phyloP scores from a whole-genome alignment of 768 basidiomycete genomes.

The Collybiopsis luxurians region DNA sequence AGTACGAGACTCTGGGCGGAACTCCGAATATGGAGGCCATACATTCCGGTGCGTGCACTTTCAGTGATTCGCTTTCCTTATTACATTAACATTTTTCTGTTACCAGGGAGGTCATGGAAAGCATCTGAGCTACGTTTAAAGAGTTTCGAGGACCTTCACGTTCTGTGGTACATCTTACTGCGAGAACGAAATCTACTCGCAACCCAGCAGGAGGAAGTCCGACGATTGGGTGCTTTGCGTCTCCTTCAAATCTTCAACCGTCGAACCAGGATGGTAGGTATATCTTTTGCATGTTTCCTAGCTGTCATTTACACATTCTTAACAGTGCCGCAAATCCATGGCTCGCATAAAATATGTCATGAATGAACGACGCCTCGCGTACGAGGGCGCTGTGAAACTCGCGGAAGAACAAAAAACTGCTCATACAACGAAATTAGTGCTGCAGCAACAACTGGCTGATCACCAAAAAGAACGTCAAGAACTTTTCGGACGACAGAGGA shows the following conservation, averaged over 20 bases:
- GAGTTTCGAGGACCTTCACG: constrained; percentile 91
- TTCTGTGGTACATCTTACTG: constrained; percentile 88
- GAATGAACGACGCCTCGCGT: constrained; percentile 85
- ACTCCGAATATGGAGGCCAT: not conserved
- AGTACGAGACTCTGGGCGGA: constrained; percentile 8
- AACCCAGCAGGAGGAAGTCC: constrained; percentile 79
- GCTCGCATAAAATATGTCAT: constrained; percentile 93
- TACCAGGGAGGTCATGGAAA: constrained; percentile 80
- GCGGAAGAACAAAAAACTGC: constrained; percentile 32
- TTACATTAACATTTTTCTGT: constrained; percentile 49
- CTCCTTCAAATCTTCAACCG: constrained; percentile 16
- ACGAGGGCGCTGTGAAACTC: constrained; percentile 62
- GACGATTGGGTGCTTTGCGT: constrained; percentile 50
- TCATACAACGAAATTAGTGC: constrained; percentile 24
- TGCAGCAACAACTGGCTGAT: constrained; percentile 20
- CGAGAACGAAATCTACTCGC: constrained; percentile 89
- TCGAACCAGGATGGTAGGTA: constrained; percentile 44
- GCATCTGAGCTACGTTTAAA: constrained; percentile 86
- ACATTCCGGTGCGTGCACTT: constrained; percentile 9
- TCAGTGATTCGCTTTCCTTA: constrained; percentile 30
- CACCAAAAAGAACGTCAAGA: constrained; percentile 10
- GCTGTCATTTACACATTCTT: constrained; percentile 6
- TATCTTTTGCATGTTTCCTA: not conserved
- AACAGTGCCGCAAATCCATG: constrained; percentile 90
- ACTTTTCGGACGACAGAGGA: not conserved